phyloP scores from a whole-genome alignment of 495 filamentous ascomycete genomes.

The Neurospora africana region DNA sequence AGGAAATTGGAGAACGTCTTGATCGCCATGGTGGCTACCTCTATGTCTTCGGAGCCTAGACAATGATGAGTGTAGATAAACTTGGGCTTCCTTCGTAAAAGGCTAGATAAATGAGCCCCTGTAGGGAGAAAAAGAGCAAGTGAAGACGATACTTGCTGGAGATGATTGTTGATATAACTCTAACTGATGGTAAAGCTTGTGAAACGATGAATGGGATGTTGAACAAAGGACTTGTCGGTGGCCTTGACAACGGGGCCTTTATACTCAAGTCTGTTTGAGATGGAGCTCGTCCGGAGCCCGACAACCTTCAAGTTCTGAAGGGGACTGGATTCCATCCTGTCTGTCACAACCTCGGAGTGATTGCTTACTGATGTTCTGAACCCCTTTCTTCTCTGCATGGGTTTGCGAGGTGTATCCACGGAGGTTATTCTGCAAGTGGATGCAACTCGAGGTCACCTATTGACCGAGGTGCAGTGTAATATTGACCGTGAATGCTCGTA shows the following conservation, averaged over 20 bases:
- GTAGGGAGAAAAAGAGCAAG: not conserved
- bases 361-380: not conserved
- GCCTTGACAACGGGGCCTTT: not conserved
- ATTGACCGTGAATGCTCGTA: not conserved
- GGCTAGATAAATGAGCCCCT: not conserved
- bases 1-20: not conserved
- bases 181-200: not conserved
- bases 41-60: not conserved
- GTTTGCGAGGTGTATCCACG: not conserved
- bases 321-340: not conserved
- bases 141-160: not conserved
- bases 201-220: not conserved
- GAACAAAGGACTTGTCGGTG: not conserved
- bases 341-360: not conserved
- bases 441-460: not conserved
- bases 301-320: not conserved
- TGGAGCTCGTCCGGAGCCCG: not conserved
- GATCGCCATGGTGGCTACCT: not conserved
- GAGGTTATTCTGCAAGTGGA: not conserved
- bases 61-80: not conserved
- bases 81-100: not conserved
- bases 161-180: not conserved
- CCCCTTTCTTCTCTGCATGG: not conserved
- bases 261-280: not conserved
- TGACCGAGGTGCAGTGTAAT: not conserved